phyloP scores from a whole-genome alignment of 2,329 filamentous ascomycete genomes.

The Chaetomium strumarium region DNA sequence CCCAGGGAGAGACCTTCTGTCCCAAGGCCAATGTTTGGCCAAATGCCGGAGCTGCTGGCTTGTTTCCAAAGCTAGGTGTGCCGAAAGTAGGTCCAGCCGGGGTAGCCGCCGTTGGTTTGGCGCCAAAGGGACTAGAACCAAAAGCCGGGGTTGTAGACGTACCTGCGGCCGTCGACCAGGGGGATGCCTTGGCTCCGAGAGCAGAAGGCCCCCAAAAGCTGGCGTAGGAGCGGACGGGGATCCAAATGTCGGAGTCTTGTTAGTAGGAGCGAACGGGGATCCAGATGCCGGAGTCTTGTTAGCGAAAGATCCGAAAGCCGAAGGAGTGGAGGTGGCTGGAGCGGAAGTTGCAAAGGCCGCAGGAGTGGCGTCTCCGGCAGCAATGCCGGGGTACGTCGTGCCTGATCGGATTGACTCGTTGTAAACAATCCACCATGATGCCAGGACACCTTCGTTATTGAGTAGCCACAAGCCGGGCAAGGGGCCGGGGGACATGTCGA shows the following conservation, averaged over 20 bases:
- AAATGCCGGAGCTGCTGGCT: slow-evolving; percentile 38
- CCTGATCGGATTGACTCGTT: slow-evolving; percentile 74
- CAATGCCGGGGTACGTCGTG: slow-evolving; percentile 66
- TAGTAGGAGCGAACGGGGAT: slow-evolving; percentile 22
- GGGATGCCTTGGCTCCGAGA: slow-evolving; percentile 47
- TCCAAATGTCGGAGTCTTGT: slow-evolving; percentile 24
- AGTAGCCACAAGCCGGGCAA: slow-evolving; percentile 78
- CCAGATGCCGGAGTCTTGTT: slow-evolving; percentile 24
- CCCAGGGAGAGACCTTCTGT: slow-evolving; percentile 49
- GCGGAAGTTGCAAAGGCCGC: slow-evolving; percentile 30
- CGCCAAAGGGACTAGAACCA: slow-evolving; percentile 21
- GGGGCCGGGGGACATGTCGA: slow-evolving; percentile 71
- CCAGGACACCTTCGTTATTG: slow-evolving; percentile 82
- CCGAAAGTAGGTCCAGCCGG: slow-evolving; percentile 40
- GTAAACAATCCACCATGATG: slow-evolving; percentile 89
- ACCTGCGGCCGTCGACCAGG: slow-evolving; percentile 40
- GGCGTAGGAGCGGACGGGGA: slow-evolving; percentile 28
- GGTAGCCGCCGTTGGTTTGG: slow-evolving; percentile 24
- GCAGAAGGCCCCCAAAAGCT: slow-evolving; percentile 42
- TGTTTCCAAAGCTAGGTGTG: slow-evolving; percentile 37
- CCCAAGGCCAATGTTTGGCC: slow-evolving; percentile 42
- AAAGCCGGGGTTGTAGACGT: slow-evolving; percentile 27
- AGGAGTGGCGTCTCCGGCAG: slow-evolving; percentile 37
- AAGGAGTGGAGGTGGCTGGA: slow-evolving; percentile 24
- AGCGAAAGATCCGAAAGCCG: slow-evolving; percentile 22